phyloP scores from a whole-genome alignment of 2,329 filamentous ascomycete species.

The Venturia carpophila region DNA sequence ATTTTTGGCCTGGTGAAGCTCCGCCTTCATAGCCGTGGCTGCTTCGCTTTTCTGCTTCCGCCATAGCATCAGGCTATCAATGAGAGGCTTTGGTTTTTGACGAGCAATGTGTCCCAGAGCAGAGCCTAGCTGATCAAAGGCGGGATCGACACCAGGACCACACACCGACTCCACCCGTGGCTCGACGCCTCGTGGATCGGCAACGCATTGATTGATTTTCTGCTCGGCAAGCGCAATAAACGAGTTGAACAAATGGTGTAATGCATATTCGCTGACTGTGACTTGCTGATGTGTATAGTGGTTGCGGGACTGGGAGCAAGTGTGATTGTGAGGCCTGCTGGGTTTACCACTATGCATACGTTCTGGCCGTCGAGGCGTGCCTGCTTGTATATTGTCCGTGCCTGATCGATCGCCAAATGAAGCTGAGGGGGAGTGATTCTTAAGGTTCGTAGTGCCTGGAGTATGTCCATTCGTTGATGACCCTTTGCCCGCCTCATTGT shows the following conservation, averaged over 20 bases:
- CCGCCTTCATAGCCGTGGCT: constrained; percentile 40
- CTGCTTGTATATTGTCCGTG: constrained; percentile 5
- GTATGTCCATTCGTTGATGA: constrained; percentile 12
- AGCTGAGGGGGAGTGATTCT: constrained; percentile 16
- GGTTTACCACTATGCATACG: constrained; percentile 34
- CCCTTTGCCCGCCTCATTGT: constrained; percentile 23
- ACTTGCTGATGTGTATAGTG: constrained; percentile 59
- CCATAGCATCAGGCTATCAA: constrained; percentile 98
- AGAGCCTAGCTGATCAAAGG: constrained; percentile 88
- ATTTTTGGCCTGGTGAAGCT: constrained; percentile 18
- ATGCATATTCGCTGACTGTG: constrained; percentile 93
- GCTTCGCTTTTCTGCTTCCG: constrained; percentile 91
- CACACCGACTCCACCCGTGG: constrained; percentile 83
- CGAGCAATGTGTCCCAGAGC: constrained; percentile 91
- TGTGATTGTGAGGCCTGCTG: constrained; percentile 38
- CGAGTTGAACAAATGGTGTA: constrained; percentile 94
- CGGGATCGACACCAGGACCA: constrained; percentile 76
- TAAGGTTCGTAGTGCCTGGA: neutral
- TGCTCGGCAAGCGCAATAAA: constrained; percentile 97
- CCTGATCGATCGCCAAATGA: constrained; percentile 13
- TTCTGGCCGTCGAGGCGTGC: constrained; percentile 32
- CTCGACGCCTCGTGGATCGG: constrained; percentile 69
- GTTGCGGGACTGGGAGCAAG: constrained; percentile 56
- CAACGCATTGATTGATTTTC: constrained; percentile 84
- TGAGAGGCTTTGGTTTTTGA: constrained; percentile 86